phyloP scores from a whole-genome alignment of 768 basidiomycete species.

The Hygrocybe coccinea region DNA sequence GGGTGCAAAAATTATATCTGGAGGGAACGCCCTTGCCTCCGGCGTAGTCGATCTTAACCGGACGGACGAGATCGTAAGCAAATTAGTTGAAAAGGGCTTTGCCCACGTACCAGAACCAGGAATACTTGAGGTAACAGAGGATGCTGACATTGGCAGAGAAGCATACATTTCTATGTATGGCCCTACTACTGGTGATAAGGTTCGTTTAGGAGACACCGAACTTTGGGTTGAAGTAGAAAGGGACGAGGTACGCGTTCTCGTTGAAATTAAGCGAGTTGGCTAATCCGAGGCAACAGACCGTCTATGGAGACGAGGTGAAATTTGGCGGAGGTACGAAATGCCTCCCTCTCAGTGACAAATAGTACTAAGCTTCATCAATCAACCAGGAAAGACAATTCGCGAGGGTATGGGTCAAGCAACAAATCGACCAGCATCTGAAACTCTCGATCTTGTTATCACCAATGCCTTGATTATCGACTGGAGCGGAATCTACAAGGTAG shows the following conservation, averaged over 20 bases:
- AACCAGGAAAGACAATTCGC: slow-evolving; percentile 80
- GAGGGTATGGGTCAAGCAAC: slow-evolving; percentile 97
- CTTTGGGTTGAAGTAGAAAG: slow-evolving; percentile 92
- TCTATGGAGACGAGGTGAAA: slow-evolving; percentile 95
- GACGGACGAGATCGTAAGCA: slow-evolving; percentile 44
- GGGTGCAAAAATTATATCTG: slow-evolving; percentile 65
- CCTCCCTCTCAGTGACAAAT: neutral
- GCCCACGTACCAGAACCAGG: slow-evolving; percentile 64
- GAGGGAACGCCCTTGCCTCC: slow-evolving; percentile 72
- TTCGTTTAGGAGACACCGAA: slow-evolving; percentile 82
- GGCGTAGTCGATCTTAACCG: slow-evolving; percentile 44
- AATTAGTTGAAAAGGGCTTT: slow-evolving; percentile 60
- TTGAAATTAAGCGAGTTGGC: neutral
- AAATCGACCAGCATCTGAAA: slow-evolving; percentile 56
- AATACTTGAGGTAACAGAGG: slow-evolving; percentile 44
- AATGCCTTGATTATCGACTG: slow-evolving; percentile 94
- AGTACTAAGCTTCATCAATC: neutral
- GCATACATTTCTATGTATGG: slow-evolving; percentile 93
- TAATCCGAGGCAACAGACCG: slow-evolving; percentile 43
- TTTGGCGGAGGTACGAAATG: slow-evolving; percentile 78
- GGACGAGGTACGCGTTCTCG: slow-evolving; percentile 53
- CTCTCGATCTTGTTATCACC: slow-evolving; percentile 90
- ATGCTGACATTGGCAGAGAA: slow-evolving; percentile 59
- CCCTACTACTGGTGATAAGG: slow-evolving; percentile 85
- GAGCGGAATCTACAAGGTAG: slow-evolving; percentile 90